phyloP scores from a whole-genome alignment of 345 rosid species.

The Pugionium cornutum region DNA sequence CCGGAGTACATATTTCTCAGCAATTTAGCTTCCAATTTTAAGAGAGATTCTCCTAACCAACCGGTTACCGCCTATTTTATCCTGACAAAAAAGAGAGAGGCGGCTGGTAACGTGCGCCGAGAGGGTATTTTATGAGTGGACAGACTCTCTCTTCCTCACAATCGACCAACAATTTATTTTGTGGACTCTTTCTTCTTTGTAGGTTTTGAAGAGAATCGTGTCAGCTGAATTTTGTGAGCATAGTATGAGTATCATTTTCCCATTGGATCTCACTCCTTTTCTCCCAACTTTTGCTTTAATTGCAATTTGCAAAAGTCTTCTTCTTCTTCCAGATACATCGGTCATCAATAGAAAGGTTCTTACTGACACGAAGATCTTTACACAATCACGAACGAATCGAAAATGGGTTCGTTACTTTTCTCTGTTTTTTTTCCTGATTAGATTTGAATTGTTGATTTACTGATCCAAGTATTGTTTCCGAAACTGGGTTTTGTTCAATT shows the following conservation, averaged over 20 bases:
- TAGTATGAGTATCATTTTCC: constrained; percentile 21
- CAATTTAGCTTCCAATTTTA: background rate
- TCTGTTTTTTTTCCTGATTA: background rate
- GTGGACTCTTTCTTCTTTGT: constrained; percentile 36
- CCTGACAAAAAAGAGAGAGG: constrained; percentile 5
- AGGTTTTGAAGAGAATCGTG: constrained; percentile 64
- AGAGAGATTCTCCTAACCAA: background rate
- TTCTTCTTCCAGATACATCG: constrained; percentile 4
- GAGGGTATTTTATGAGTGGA: constrained; percentile 26
- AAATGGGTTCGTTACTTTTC: constrained; percentile 36
- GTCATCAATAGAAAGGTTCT: background rate
- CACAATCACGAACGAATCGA: constrained; percentile 2
- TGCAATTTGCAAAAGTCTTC: constrained; percentile 34
- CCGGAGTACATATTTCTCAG: background rate
- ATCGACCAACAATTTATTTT: background rate
- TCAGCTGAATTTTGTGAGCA: constrained; percentile 51
- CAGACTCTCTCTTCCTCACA: background rate
- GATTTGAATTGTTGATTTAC: background rate
- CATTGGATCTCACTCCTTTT: constrained; percentile 2
- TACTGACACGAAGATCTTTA: constrained; percentile 5
- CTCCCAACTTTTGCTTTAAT: background rate
- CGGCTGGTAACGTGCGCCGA: constrained; percentile 34
- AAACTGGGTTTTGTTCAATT: constrained; percentile 34
- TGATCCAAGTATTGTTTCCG: constrained; percentile 4
- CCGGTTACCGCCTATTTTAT: background rate